Evolutionary conservation across 441 rosid species (phyloP), one percentile per base, ranked within the genome.

Genomic region (Corymbia calophylla): DNA sequence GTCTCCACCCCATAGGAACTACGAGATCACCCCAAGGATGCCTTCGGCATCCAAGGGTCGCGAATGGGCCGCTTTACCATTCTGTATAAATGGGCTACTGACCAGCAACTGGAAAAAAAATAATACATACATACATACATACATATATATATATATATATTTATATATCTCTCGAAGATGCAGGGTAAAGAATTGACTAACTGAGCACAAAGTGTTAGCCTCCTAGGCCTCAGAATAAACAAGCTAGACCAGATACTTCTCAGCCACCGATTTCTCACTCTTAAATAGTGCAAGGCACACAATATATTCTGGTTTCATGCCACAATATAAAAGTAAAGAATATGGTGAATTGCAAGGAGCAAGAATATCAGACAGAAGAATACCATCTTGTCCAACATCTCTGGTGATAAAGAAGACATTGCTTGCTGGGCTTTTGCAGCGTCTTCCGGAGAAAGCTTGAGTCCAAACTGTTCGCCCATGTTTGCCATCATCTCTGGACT

Each of bases 401-500:
- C 98, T 0, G 98, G 98, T 17, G 99, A 96, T 88, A 96, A 92
- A 92, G 98, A 95, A 70, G 99, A 92, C 99, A 98, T 96, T 87
- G 99, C 96, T 95, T 98, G 93, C 88, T 98, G 99, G 89, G 96
- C 98, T 93, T 92, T 97, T 49, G 93, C 98, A 32, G 99, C 99
- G 73, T 97, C 99, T 92, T 97, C 99, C 25, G 70, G 94, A 77
- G 99, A 95, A 60, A 97, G 96, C 91, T 96, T 96, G 88, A 96
- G 54, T 53, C 99, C 99, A 86, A 96, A 95, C 86, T 97, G 99
- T 91, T 96, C 96, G 19, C 99, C 93, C 99, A 97, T 96, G 95
- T 95, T 95, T 86, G 97, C 95, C 98, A 98, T 96, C 96, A 95
- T 97, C 54, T 97, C 99, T 53, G 99, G 99, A 88, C 94, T 97